These are phyloP conservation scores for Brassica hybrid DNA, from an alignment of 441 rosid species.

Conservation along the genomic window DNA sequence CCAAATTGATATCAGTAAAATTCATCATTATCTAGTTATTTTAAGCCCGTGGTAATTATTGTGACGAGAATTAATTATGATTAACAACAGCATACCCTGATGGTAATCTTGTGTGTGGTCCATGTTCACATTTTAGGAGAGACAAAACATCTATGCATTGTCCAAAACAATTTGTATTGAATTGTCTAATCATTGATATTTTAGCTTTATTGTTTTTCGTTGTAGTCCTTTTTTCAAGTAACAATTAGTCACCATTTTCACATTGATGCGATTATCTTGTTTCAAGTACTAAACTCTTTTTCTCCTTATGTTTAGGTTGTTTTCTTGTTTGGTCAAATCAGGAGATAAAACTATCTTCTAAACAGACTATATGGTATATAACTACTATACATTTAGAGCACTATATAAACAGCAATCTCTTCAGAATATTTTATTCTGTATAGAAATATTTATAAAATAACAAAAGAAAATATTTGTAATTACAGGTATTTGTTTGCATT, in stretches of 20 bases:
- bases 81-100: constrained; percentile 33
- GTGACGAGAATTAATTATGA: neutral
- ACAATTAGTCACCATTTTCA: constrained; percentile 8
- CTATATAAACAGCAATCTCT: neutral
- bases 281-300: neutral
- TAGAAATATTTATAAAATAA: too few relatives aligned
- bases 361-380: neutral
- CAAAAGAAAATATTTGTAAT: neutral
- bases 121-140: constrained; percentile 48
- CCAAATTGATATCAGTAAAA: constrained; percentile 14
- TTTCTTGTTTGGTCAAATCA: neutral
- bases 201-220: constrained; percentile 18
- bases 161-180: constrained; percentile 29
- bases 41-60: constrained; percentile 27
- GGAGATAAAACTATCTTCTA: neutral
- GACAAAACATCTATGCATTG: constrained; percentile 42
- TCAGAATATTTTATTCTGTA: neutral
- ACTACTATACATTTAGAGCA: neutral
- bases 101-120: constrained; percentile 45
- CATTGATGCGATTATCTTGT: neutral
- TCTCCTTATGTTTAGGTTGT: neutral
- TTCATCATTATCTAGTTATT: constrained; percentile 28
- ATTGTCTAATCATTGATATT: constrained; percentile 42
- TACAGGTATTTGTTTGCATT: neutral
- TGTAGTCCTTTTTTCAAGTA: neutral